Evolutionary conservation across 306 rosid genomes (phyloP).

Genomic region (Medicago arabica): DNA sequence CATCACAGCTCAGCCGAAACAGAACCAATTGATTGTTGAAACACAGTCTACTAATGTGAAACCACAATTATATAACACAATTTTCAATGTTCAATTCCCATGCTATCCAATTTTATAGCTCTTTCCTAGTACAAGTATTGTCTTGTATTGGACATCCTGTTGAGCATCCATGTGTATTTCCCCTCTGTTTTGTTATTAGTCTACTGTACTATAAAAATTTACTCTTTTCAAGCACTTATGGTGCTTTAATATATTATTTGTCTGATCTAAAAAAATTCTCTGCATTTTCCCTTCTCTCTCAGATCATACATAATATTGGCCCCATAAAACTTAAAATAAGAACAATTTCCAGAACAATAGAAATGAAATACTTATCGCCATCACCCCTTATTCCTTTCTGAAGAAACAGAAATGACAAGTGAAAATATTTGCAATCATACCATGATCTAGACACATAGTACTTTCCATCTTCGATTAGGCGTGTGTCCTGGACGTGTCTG

Average conservation of each 20-base stretch:
- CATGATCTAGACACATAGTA: constrained; percentile 78
- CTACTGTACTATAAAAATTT: not conserved
- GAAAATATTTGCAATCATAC: constrained; percentile 54
- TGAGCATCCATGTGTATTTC: not conserved
- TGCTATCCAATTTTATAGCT: not conserved
- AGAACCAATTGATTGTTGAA: constrained; percentile 9
- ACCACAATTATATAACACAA: not conserved
- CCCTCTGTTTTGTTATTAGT: not conserved
- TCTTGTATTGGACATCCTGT: not conserved
- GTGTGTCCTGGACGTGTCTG: too few relatives aligned
- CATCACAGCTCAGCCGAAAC: constrained; percentile 16
- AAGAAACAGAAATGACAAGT: constrained; percentile 26
- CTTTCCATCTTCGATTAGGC: constrained; percentile 62
- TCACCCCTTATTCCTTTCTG: not conserved
- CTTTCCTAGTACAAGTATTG: not conserved
- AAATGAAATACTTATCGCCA: not conserved
- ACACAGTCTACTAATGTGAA: not conserved
- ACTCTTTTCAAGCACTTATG: not conserved
- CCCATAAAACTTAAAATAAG: not conserved
- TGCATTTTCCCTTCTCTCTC: not conserved
- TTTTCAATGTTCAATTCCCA: constrained; percentile 7
- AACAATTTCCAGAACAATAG: constrained; percentile 21
- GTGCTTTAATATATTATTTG: too few relatives aligned
- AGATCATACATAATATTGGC: not conserved
- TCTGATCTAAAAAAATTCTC: not conserved